phyloP scores from a whole-genome alignment of 2,329 filamentous ascomycete species.

The Amphichorda felina region DNA sequence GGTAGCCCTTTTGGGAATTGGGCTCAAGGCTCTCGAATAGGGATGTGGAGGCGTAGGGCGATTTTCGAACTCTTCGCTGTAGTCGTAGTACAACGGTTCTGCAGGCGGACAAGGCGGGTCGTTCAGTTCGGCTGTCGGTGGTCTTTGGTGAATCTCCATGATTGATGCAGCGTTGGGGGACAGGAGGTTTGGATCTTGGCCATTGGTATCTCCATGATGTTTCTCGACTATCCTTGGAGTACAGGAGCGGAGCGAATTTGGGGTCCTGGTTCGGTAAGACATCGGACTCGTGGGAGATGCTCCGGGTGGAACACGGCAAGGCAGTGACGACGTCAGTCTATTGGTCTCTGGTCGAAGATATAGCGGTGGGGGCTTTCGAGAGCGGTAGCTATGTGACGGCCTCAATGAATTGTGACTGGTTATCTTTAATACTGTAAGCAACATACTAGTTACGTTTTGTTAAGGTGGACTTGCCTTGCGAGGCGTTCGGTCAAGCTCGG shows the following conservation, averaged over 20 bases:
- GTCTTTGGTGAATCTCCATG: slow-evolving; percentile 32
- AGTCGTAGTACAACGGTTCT: slow-evolving; percentile 38
- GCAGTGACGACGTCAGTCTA: slow-evolving; percentile 26
- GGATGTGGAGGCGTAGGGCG: slow-evolving; percentile 7
- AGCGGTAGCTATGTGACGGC: too few species aligned
- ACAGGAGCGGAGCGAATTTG: slow-evolving; percentile 18
- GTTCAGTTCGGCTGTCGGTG: slow-evolving; percentile 11
- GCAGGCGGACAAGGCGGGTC: slow-evolving; percentile 15
- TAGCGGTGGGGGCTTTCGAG: slow-evolving; percentile 23
- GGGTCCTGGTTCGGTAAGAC: slow-evolving; percentile 19
- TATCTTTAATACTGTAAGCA: slow-evolving; percentile 27
- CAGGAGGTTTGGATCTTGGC: slow-evolving; percentile 24
- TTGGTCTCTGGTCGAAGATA: slow-evolving; percentile 26
- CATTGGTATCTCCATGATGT: too few species aligned
- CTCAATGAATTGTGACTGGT: too few species aligned
- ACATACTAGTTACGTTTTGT: too few species aligned
- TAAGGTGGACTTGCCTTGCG: too few species aligned
- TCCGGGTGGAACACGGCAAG: slow-evolving; percentile 14
- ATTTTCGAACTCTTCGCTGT: slow-evolving; percentile 36
- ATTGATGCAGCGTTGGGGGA: slow-evolving; percentile 36
- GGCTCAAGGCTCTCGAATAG: slow-evolving; percentile 15
- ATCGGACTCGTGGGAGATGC: slow-evolving; percentile 10
- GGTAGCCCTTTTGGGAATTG: slow-evolving; percentile 15
- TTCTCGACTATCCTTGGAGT: slow-evolving; percentile 16
- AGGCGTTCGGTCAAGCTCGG: slow-evolving; percentile 29